These are phyloP conservation scores for Barbarea vulgaris DNA, from an alignment of 345 rosid species.

Conservation along the genomic window DNA sequence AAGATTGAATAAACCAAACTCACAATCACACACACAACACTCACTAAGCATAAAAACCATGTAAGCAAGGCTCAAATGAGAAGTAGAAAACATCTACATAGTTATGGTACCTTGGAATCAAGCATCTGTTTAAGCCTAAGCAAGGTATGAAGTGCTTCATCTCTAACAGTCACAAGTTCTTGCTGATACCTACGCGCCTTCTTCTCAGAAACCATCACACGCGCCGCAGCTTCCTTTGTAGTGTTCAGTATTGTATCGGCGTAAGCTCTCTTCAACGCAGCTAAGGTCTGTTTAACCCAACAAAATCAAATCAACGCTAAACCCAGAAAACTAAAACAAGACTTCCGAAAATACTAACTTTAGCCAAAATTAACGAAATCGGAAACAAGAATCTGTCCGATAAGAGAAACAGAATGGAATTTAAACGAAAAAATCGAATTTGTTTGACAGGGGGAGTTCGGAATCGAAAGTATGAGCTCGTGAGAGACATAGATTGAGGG, in stretches of 20 bases:
- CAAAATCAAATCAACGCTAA: constrained; percentile 18
- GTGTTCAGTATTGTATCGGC: constrained; percentile 86
- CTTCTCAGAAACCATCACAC: constrained; percentile 78
- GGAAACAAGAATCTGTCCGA: neutral
- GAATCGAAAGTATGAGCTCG: constrained; percentile 8
- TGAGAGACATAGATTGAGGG: constrained; percentile 31
- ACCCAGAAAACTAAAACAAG: neutral
- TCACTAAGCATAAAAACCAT: neutral
- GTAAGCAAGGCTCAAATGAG: neutral
- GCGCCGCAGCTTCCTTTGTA: constrained; percentile 90
- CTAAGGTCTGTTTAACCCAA: constrained; percentile 52
- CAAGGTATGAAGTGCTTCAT: constrained; percentile 72
- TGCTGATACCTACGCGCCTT: constrained; percentile 66
- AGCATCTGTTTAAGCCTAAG: constrained; percentile 76
- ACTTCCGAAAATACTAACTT: neutral
- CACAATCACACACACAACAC: constrained; percentile 6
- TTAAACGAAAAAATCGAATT: neutral
- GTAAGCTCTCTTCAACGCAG: constrained; percentile 89
- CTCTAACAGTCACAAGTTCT: constrained; percentile 70
- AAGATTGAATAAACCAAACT: neutral
- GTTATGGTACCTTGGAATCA: constrained; percentile 67
- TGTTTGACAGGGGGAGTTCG: neutral
- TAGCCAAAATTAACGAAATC: neutral
- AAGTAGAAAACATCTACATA: neutral
- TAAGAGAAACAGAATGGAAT: constrained; percentile 6